These are phyloP conservation scores for Cicer bijugum DNA, from an alignment of 306 rosid genomes.

Conservation along the genomic window DNA sequence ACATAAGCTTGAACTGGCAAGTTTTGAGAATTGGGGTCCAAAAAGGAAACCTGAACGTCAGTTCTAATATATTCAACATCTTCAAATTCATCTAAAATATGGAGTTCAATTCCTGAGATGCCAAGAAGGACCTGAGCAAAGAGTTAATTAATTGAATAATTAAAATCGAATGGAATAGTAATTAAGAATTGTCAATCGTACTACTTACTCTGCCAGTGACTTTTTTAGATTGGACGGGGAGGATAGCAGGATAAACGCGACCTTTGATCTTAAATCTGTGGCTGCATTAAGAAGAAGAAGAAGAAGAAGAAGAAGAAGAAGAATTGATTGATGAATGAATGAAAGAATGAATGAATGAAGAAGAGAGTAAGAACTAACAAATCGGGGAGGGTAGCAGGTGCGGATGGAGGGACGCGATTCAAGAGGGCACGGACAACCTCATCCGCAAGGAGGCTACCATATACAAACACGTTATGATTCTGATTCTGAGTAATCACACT, in stretches of 20 bases:
- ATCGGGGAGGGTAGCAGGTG: constrained; percentile 62
- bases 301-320: neutral
- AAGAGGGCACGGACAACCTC: constrained; percentile 73
- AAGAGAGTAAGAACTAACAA: constrained; percentile 51
- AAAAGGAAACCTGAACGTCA: constrained; percentile 59
- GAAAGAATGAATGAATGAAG: neutral
- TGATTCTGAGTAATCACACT: neutral
- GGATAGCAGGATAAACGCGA: constrained; percentile 91
- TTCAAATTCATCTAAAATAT: constrained; percentile 74
- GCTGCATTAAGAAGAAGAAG: constrained; percentile 43
- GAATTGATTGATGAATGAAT: neutral
- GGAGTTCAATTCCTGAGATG: constrained; percentile 66
- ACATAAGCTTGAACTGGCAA: constrained; percentile 61
- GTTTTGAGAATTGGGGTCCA: constrained; percentile 54
- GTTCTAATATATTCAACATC: constrained; percentile 78
- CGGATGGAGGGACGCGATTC: constrained; percentile 67
- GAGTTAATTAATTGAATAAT: neutral
- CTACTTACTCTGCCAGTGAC: constrained; percentile 55
- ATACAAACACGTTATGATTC: constrained; percentile 74
- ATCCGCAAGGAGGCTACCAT: constrained; percentile 81
- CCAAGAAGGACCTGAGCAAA: constrained; percentile 70
- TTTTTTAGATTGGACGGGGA: constrained; percentile 61
- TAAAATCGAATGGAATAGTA: no score
- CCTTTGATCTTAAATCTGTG: constrained; percentile 80
- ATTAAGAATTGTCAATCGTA: neutral